Evolutionary conservation across 2,329 filamentous ascomycete genomes (phyloP).

Genomic region (Hymenoscyphus fraxineus): DNA sequence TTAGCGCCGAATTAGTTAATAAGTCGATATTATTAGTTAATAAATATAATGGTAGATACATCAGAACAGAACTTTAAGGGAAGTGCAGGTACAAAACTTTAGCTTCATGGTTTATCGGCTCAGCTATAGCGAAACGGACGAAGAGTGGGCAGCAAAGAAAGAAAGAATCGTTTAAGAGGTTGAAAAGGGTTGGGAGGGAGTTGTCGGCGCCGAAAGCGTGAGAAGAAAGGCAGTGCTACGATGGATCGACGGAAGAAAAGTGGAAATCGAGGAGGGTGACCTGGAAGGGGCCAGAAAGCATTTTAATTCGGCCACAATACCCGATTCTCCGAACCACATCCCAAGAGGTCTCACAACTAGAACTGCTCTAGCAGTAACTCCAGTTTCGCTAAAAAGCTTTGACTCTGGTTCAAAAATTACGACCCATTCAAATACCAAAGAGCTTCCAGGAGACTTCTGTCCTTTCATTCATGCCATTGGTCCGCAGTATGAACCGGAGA

Average conservation of each 20-base stretch:
- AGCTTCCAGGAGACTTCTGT: slow-evolving; percentile 4
- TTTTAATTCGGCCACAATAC: slow-evolving; percentile 17
- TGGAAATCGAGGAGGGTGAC: slow-evolving; percentile 22
- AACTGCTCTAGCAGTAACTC: slow-evolving; percentile 22
- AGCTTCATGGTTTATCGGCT: slow-evolving; percentile 25
- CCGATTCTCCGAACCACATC: slow-evolving; percentile 8
- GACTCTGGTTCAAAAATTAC: not conserved
- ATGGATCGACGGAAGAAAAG: slow-evolving; percentile 24
- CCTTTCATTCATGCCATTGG: slow-evolving; percentile 10
- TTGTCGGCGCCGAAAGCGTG: slow-evolving; percentile 14
- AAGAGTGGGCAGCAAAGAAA: slow-evolving; percentile 17
- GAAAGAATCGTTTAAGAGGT: slow-evolving; percentile 14
- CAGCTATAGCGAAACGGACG: slow-evolving; percentile 18
- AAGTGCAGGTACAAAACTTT: slow-evolving; percentile 16
- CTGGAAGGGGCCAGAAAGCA: slow-evolving; percentile 22
- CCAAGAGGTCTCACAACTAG: slow-evolving; percentile 14
- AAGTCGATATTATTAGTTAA: too few relatives aligned
- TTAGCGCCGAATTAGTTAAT: too few relatives aligned
- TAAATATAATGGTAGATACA: too few relatives aligned
- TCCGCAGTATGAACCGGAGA: not conserved
- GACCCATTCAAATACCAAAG: not conserved
- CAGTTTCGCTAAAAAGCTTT: slow-evolving; percentile 16
- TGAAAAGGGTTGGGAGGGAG: slow-evolving; percentile 20
- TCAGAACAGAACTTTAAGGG: slow-evolving; percentile 9
- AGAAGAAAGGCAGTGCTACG: slow-evolving; percentile 21